phyloP scores from a whole-genome alignment of 768 basidiomycete species.

The Galerina marginata region DNA sequence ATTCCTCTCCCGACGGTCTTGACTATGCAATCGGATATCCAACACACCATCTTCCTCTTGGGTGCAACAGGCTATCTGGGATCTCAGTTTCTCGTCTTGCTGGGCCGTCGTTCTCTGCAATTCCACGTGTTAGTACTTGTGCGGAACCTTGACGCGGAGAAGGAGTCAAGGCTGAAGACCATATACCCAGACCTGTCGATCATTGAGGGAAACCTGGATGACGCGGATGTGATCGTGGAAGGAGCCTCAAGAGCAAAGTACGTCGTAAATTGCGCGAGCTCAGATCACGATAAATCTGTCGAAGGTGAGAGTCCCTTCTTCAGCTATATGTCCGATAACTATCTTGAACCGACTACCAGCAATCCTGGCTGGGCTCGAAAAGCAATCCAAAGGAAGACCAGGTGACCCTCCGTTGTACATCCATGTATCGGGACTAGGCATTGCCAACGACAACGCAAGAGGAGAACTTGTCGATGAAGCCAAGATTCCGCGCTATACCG shows the following conservation, averaged over 20 bases:
- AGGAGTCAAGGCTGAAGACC: slow-evolving; percentile 31
- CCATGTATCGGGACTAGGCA: slow-evolving; percentile 48
- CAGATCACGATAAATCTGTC: slow-evolving; percentile 41
- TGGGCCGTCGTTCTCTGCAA: slow-evolving; percentile 27
- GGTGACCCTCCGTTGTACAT: slow-evolving; percentile 47
- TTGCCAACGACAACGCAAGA: slow-evolving; percentile 44
- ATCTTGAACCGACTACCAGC: not conserved
- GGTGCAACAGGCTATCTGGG: slow-evolving; percentile 52
- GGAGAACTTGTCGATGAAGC: slow-evolving; percentile 39
- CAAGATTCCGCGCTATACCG: slow-evolving; percentile 39
- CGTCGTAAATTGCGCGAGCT: slow-evolving; percentile 47
- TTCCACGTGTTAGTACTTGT: slow-evolving; percentile 41
- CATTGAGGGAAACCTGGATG: slow-evolving; percentile 44
- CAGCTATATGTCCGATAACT: not conserved
- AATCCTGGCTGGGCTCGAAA: slow-evolving; percentile 44
- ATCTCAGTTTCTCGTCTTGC: slow-evolving; percentile 40
- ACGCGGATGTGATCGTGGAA: slow-evolving; percentile 37
- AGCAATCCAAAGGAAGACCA: slow-evolving; percentile 34
- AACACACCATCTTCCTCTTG: slow-evolving; percentile 39
- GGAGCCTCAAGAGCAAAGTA: slow-evolving; percentile 40
- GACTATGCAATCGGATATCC: too few species aligned
- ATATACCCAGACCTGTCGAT: slow-evolving; percentile 39
- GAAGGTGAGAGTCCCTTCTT: slow-evolving; percentile 25
- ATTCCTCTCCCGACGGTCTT: too few species aligned
- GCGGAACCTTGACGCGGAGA: slow-evolving; percentile 36